Percentiles rank a stretch among this genome's conserved stretches.
phyloP scores from a whole-genome alignment of 805 yeast genomes.

The Candida verbasci region DNA sequence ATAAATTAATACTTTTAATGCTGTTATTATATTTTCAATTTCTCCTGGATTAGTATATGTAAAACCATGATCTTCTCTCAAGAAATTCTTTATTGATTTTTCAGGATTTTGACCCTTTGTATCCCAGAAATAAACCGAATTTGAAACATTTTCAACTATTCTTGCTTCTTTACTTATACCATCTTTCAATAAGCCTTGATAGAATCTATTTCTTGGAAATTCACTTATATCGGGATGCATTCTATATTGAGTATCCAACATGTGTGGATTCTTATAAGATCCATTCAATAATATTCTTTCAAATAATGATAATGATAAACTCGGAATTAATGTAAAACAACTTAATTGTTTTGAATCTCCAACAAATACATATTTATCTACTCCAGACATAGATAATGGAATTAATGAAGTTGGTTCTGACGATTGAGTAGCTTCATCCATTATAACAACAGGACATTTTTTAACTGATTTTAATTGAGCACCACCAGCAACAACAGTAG shows the following conservation, averaged over 20 bases:
- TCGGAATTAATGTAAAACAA: slow-evolving; percentile 65
- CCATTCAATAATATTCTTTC: slow-evolving; percentile 64
- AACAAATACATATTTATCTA: slow-evolving; percentile 62
- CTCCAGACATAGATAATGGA: slow-evolving; percentile 66
- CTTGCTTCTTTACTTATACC: slow-evolving; percentile 58
- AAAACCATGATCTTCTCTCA: slow-evolving; percentile 48
- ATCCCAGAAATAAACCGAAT: slow-evolving; percentile 60
- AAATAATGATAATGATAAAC: slow-evolving; percentile 61
- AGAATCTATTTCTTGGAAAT: slow-evolving; percentile 52
- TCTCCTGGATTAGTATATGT: slow-evolving; percentile 59
- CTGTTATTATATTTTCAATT: slow-evolving; percentile 42
- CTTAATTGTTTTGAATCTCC: slow-evolving; percentile 77
- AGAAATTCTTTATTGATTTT: slow-evolving; percentile 42
- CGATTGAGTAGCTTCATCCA: slow-evolving; percentile 79
- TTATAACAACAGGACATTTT: slow-evolving; percentile 60
- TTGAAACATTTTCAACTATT: slow-evolving; percentile 39
- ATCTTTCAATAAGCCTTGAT: slow-evolving; percentile 45
- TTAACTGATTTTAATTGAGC: slow-evolving; percentile 52
- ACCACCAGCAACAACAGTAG: slow-evolving; percentile 71
- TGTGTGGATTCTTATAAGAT: slow-evolving; percentile 54
- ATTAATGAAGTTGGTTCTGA: slow-evolving; percentile 69
- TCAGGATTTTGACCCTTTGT: slow-evolving; percentile 48
- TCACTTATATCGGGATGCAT: slow-evolving; percentile 64
- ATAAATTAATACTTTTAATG: slow-evolving; percentile 46
- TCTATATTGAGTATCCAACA: slow-evolving; percentile 67